Conservation (phyloP, 2,329 filamentous ascomycete genomes). For the Cladorrhinum sp. region DNA sequence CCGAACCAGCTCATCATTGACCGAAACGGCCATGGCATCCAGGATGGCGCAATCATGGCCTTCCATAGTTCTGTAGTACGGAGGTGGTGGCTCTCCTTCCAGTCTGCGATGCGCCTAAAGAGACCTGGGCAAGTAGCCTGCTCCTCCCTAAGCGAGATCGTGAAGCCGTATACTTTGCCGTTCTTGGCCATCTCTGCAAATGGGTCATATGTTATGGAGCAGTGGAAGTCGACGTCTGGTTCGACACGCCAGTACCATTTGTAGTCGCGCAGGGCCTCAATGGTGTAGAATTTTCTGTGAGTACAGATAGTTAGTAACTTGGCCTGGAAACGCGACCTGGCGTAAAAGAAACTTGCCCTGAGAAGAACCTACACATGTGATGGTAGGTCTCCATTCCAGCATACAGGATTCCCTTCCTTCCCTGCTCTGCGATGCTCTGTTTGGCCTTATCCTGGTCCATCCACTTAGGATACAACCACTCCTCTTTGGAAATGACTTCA, state of each 20-base stretch:
- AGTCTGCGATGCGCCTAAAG: slow-evolving; percentile 41
- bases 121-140: slow-evolving; percentile 41
- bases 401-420: slow-evolving; percentile 35
- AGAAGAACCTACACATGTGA: slow-evolving; percentile 40
- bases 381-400: slow-evolving; percentile 41
- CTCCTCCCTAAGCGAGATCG: slow-evolving; percentile 43
- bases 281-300: slow-evolving; percentile 40
- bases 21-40: slow-evolving; percentile 42
- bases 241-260: slow-evolving; percentile 49
- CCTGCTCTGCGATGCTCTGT: slow-evolving; percentile 27
- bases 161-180: slow-evolving; percentile 44
- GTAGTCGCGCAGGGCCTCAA: slow-evolving; percentile 40
- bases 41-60: slow-evolving; percentile 40
- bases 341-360: slow-evolving; percentile 35
- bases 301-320: background rate
- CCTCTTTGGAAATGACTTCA: slow-evolving; percentile 39
- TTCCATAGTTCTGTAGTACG: slow-evolving; percentile 39
- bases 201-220: slow-evolving; percentile 47
- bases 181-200: slow-evolving; percentile 45
- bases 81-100: slow-evolving; percentile 38
- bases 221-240: slow-evolving; percentile 43
- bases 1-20: slow-evolving; percentile 35
- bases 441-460: slow-evolving; percentile 26
- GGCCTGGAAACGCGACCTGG: slow-evolving; percentile 25
- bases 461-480: slow-evolving; percentile 41